Conservation (phyloP, 352 stramenopile genomes). For the Aphanomyces cochlioides region DNA sequence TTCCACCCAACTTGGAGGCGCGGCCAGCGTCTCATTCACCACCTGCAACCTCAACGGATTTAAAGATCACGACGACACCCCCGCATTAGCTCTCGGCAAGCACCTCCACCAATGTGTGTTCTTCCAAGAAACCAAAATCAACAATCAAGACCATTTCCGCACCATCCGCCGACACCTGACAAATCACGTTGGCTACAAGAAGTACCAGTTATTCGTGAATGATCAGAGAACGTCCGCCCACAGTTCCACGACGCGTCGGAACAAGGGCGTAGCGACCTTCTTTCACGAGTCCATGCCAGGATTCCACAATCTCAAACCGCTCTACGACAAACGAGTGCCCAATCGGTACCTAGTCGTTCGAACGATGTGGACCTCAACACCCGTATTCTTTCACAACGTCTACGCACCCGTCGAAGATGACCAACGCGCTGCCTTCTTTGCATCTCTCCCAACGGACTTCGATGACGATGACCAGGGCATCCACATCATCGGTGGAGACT, state of each 20-base stretch:
- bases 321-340: neutral
- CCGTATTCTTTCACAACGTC: neutral
- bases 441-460: neutral
- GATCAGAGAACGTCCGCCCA: neutral
- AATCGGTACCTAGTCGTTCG: neutral
- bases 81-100: neutral
- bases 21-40: neutral
- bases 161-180: constrained; percentile 21
- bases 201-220: constrained; percentile 14
- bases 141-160: constrained; percentile 12
- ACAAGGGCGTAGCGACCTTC: neutral
- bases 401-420: neutral
- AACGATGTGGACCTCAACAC: neutral
- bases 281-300: neutral
- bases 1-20: too few relatives aligned
- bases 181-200: neutral
- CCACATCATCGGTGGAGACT: constrained; percentile 30
- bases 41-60: constrained; percentile 25
- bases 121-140: constrained; percentile 24
- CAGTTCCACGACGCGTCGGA: neutral
- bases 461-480: neutral
- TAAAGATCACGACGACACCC: neutral
- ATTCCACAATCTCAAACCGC: neutral
- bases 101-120: constrained; percentile 1
- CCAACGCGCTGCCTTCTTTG: neutral